Evolutionary conservation across 2,329 filamentous ascomycete species (phyloP).

Genomic region (Trematosphaeria pertusa): DNA sequence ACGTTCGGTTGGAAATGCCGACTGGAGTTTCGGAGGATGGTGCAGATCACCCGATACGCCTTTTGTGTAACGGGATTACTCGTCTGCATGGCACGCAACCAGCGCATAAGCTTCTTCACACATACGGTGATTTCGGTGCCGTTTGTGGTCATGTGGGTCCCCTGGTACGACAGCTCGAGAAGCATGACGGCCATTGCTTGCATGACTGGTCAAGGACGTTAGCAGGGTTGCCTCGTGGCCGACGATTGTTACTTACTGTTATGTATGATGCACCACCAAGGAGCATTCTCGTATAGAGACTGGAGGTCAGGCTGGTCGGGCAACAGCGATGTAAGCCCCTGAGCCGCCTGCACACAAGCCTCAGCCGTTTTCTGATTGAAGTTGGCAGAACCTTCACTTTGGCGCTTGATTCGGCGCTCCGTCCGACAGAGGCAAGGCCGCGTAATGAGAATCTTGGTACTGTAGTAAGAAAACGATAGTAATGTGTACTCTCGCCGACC

Average conservation of each 20-base stretch:
- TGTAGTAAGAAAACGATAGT: slow-evolving; percentile 39
- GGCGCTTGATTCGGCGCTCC: slow-evolving; percentile 26
- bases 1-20: background rate
- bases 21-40: slow-evolving; percentile 10
- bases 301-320: slow-evolving; percentile 35
- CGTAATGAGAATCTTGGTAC: slow-evolving; percentile 43
- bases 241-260: slow-evolving; percentile 22
- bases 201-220: slow-evolving; percentile 28
- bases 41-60: slow-evolving; percentile 32
- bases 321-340: slow-evolving; percentile 39
- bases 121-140: slow-evolving; percentile 27
- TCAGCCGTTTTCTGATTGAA: slow-evolving; percentile 43
- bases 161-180: slow-evolving; percentile 41
- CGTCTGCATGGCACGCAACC: slow-evolving; percentile 38
- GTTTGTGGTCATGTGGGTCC: slow-evolving; percentile 28
- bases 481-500: slow-evolving; percentile 23
- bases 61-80: slow-evolving; percentile 34
- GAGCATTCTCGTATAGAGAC: slow-evolving; percentile 37
- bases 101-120: slow-evolving; percentile 36
- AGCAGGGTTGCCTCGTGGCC: too few relatives aligned
- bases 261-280: slow-evolving; percentile 53
- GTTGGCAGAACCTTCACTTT: slow-evolving; percentile 32
- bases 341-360: slow-evolving; percentile 45
- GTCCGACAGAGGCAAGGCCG: slow-evolving; percentile 46
- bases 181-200: slow-evolving; percentile 48